Percentiles rank a stretch among this genome's conserved stretches.
Conservation (phyloP, 2,329 filamentous ascomycete species). For the Seiridium cupressi region DNA sequence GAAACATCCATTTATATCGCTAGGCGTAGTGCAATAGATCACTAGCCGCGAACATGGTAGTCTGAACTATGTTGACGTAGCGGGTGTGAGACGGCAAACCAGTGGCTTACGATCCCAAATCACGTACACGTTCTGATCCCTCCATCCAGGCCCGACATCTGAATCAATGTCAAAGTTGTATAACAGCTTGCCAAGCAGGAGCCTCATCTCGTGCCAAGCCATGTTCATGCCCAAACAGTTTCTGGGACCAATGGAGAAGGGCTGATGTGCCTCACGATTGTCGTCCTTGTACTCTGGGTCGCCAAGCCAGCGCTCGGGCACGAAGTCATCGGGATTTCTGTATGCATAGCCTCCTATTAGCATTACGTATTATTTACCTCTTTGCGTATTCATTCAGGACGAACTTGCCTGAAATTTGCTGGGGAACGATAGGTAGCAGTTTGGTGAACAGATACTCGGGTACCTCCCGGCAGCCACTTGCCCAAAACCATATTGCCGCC, state of each 20-base stretch:
- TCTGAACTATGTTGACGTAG: not conserved
- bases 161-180: not conserved
- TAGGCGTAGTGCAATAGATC: no score
- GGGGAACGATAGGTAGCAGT: conserved; percentile 8
- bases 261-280: conserved; percentile 17
- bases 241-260: conserved; percentile 17
- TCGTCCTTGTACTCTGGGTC: conserved; percentile 16
- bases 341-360: no score
- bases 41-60: no score
- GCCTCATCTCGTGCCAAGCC: conserved; percentile 3
- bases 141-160: not conserved
- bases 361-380: no score
- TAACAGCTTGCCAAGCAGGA: not conserved
- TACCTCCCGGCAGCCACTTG: conserved; percentile 10
- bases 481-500: conserved; percentile 10
- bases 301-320: conserved; percentile 20
- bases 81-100: not conserved
- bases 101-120: conserved; percentile 3
- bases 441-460: conserved; percentile 15
- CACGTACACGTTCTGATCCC: conserved; percentile 1
- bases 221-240: conserved; percentile 17
- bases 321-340: conserved; percentile 17
- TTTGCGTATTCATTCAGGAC: conserved; percentile 34
- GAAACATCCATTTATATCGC: no score
- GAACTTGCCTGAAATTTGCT: conserved; percentile 15